A percentile compares a stretch with the other conserved stretches of the same genome.
Evolutionary conservation across 192 early-diverging fungal genomes (phyloP).

Genomic region (Allomyces macrogynus): DNA sequence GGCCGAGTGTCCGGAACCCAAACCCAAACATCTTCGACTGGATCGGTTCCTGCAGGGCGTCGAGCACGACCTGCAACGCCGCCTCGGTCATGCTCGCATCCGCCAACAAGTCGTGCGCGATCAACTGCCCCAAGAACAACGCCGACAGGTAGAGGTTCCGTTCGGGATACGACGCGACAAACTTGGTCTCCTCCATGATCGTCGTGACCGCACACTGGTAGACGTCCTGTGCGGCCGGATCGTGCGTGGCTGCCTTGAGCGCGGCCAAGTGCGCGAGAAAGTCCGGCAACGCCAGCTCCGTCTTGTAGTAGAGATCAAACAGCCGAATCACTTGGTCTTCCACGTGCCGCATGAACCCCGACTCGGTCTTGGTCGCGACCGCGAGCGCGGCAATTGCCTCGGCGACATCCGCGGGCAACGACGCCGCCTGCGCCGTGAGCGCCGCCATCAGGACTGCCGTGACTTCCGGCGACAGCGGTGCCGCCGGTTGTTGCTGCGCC

Average conservation of each 20-base stretch:
- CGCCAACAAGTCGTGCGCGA: conserved; percentile 72
- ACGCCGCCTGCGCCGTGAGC: neutral
- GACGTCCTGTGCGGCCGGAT: conserved; percentile 54
- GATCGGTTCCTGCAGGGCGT: conserved; percentile 57
- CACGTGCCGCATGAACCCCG: conserved; percentile 14
- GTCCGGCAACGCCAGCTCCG: conserved; percentile 57
- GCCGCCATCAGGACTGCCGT: neutral
- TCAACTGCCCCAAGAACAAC: conserved; percentile 69
- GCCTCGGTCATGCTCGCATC: conserved; percentile 48
- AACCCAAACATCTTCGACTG: conserved; percentile 73
- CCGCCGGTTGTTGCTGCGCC: conserved; percentile 19
- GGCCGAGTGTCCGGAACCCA: conserved; percentile 63
- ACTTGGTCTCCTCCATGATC: conserved; percentile 89
- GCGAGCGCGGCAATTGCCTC: conserved; percentile 5
- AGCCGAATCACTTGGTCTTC: conserved; percentile 13
- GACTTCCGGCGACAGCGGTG: conserved; percentile 25
- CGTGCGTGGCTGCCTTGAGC: conserved; percentile 50
- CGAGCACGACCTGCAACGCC: conserved; percentile 74
- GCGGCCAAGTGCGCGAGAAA: conserved; percentile 64
- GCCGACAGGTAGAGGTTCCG: conserved; percentile 75
- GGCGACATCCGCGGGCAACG: conserved; percentile 11
- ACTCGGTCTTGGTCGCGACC: conserved; percentile 24
- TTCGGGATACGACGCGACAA: conserved; percentile 84
- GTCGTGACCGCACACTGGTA: conserved; percentile 81
- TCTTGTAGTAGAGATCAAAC: conserved; percentile 57